Evolutionary conservation across 306 rosid genomes (phyloP), one percentile per base, ranked within the genome.

Genomic region (Ochetophila trinervis): DNA sequence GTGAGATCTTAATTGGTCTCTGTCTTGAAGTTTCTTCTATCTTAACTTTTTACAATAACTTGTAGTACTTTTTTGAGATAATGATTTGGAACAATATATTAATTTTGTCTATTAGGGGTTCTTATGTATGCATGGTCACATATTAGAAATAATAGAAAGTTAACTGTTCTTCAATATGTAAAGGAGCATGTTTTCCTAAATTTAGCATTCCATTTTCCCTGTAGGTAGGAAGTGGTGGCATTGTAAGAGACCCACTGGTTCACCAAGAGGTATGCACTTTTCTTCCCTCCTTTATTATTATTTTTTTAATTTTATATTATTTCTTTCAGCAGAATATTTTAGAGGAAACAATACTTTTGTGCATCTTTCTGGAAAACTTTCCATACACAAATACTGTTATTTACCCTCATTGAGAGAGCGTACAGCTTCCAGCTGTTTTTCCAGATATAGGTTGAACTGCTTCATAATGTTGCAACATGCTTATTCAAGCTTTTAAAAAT

Each of bases 161-260:
- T 24, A 24, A 1, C 13, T 44, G 0, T n/a, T 44, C 4, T 22
- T 47, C 36, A 27, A 5, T 17, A 49, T 12, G 17, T 21, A 45
- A 17, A 45, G 16, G 2, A 13, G 49, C 27, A 34, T 12, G 49
- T 8, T 37, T 57, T 20, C 4, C 22, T 15, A 14, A 32, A 9
- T 21, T 22, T 35, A 30, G 13, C 50, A 18, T 57, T 65, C 70
- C 59, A 34, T 66, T 13, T 51, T 69, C 24, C 21, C 69, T 75
- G 61, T 76, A 79, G 87, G 87, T 83, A 16, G 87, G 84, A 65
- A 74, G 77, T 63, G 85, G 85, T 51, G 85, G 88, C 40, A 71
- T 83, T 49, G 85, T 74, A 65, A 76, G 78, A 74, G 88, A 83
- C 67, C 85, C 85, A 50, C 45, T 36, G 17, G 85, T 83, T 30